Percentiles rank a stretch among this genome's conserved stretches.
Conservation (phyloP, 495 filamentous ascomycete genomes). For the Annulohypoxylon bovei region DNA sequence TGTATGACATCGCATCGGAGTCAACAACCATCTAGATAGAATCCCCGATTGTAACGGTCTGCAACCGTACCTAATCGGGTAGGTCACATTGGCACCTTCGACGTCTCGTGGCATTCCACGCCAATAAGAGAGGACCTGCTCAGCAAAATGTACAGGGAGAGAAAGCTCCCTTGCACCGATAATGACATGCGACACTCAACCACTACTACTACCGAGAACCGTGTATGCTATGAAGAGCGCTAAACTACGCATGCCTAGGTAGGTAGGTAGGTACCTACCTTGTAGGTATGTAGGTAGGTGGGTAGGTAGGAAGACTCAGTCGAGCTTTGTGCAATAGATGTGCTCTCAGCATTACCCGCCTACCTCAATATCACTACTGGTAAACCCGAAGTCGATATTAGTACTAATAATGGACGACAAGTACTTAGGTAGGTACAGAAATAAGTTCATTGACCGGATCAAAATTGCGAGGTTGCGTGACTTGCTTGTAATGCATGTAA, state of each 20-base stretch:
- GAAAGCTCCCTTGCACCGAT: slow-evolving; percentile 19
- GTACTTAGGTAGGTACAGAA: too few relatives aligned
- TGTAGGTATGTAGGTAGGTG: too few relatives aligned
- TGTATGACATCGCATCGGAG: slow-evolving; percentile 21
- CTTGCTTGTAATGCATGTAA: slow-evolving; percentile 15
- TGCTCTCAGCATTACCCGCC: too few relatives aligned
- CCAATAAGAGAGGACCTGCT: slow-evolving; percentile 4
- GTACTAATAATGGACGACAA: neutral
- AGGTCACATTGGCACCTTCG: slow-evolving; percentile 25
- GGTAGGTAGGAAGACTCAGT: too few relatives aligned
- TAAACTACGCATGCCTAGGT: slow-evolving; percentile 1
- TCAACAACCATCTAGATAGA: slow-evolving; percentile 21
- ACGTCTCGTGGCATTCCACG: slow-evolving; percentile 20
- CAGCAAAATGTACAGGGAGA: slow-evolving; percentile 7
- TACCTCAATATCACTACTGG: neutral
- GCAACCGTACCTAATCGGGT: slow-evolving; percentile 25
- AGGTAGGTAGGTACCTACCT: too few relatives aligned
- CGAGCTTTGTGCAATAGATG: too few relatives aligned
- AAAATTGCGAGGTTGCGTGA: slow-evolving; percentile 20
- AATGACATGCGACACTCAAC: neutral
- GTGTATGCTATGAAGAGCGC: neutral
- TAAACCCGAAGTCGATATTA: neutral
- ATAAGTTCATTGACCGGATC: neutral
- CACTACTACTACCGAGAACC: neutral
- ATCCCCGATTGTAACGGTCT: slow-evolving; percentile 15